Percentiles rank a stretch among this genome's conserved stretches.
Conservation (phyloP, 2,329 filamentous ascomycete genomes). For the Aspergillus sp. region DNA sequence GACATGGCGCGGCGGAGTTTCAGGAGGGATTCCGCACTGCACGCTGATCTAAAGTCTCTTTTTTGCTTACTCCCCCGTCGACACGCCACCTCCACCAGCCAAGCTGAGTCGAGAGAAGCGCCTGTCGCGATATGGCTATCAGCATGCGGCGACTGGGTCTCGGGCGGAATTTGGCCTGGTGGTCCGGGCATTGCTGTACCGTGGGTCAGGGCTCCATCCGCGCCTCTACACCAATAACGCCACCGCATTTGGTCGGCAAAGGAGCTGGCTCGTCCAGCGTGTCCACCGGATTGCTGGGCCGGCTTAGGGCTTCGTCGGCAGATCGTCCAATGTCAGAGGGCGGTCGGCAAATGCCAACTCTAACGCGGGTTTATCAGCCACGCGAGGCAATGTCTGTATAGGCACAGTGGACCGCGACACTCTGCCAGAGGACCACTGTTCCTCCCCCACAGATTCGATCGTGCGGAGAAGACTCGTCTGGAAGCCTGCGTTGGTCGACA, state of each 20-base stretch:
- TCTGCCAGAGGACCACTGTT: neutral
- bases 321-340: constrained; percentile 9
- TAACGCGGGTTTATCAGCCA: constrained; percentile 3
- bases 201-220: neutral
- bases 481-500: neutral
- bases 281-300: neutral
- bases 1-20: neutral
- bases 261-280: neutral
- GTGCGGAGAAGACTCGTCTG: constrained; percentile 13
- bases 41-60: neutral
- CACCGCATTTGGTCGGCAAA: neutral
- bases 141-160: neutral
- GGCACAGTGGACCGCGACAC: too few species aligned
- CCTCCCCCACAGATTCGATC: constrained; percentile 22
- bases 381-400: neutral
- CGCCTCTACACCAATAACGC: neutral
- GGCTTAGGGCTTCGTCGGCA: constrained; percentile 9
- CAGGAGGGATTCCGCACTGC: neutral
- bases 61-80: too few species aligned
- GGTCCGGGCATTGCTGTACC: neutral
- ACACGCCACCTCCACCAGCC: neutral
- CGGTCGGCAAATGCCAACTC: constrained; percentile 10
- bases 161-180: neutral
- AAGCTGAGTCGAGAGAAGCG: neutral
- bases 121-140: neutral